These are phyloP conservation scores for Pseudocercospora crystallina DNA, from an alignment of 2,329 filamentous ascomycete genomes.

Conservation along the genomic window DNA sequence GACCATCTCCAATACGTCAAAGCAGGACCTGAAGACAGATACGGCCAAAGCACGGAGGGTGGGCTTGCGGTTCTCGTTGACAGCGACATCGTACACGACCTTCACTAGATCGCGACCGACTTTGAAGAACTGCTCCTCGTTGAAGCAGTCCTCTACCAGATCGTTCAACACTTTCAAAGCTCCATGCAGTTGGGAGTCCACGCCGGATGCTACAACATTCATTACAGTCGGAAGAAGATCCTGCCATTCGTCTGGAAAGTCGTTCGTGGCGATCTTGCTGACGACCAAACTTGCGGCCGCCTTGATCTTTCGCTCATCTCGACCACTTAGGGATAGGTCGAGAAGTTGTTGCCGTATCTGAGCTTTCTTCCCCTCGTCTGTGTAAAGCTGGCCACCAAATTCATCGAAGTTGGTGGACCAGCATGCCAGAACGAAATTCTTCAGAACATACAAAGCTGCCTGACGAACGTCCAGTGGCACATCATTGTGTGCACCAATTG, in stretches of 20 bases:
- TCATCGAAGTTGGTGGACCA: slow-evolving; percentile 79
- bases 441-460: slow-evolving; percentile 74
- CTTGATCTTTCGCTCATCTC: slow-evolving; percentile 80
- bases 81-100: slow-evolving; percentile 77
- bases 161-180: slow-evolving; percentile 84
- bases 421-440: slow-evolving; percentile 78
- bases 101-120: slow-evolving; percentile 84
- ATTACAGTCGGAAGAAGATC: slow-evolving; percentile 78
- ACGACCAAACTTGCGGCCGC: slow-evolving; percentile 83
- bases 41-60: slow-evolving; percentile 77
- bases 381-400: slow-evolving; percentile 65
- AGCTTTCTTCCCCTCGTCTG: slow-evolving; percentile 67
- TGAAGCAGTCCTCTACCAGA: slow-evolving; percentile 89
- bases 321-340: slow-evolving; percentile 72
- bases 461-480: slow-evolving; percentile 77
- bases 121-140: slow-evolving; percentile 90
- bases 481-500: slow-evolving; percentile 74
- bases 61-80: slow-evolving; percentile 71
- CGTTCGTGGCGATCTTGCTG: slow-evolving; percentile 88
- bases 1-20: slow-evolving; percentile 95
- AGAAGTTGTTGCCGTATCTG: slow-evolving; percentile 73
- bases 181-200: slow-evolving; percentile 80
- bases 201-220: slow-evolving; percentile 71
- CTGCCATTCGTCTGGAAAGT: slow-evolving; percentile 97
- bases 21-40: slow-evolving; percentile 85